phyloP scores from a whole-genome alignment of 2,329 filamentous ascomycete species.

The Colletotrichum caudatum region DNA sequence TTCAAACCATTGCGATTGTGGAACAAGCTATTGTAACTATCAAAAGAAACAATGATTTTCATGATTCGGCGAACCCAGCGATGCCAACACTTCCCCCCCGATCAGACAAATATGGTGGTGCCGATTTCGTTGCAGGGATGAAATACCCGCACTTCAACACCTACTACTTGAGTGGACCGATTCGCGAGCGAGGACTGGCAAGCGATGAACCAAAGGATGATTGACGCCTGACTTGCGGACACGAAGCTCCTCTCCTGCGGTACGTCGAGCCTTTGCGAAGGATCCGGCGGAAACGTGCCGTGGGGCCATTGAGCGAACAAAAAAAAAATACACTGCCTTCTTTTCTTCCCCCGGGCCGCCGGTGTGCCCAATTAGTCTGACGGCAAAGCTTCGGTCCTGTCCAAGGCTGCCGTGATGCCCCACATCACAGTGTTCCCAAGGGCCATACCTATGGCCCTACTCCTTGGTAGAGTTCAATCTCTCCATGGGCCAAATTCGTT shows the following conservation, averaged over 20 bases:
- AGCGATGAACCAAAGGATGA: background rate
- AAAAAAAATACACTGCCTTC: conserved; percentile 35
- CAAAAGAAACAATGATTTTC: background rate
- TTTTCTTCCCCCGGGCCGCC: background rate
- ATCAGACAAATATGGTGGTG: background rate
- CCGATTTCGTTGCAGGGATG: conserved; percentile 1
- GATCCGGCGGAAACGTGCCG: conserved; percentile 24
- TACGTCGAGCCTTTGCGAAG: conserved; percentile 16
- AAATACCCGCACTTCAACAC: background rate
- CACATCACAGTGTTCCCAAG: conserved; percentile 31
- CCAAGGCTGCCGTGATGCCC: conserved; percentile 30
- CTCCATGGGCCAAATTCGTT: background rate
- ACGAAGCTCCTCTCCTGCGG: conserved; percentile 6
- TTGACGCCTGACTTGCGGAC: background rate
- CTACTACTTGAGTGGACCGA: background rate
- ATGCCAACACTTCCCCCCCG: background rate
- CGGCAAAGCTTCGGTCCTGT: conserved; percentile 27
- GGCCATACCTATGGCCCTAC: background rate
- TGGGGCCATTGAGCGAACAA: conserved; percentile 25
- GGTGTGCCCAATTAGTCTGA: conserved; percentile 32
- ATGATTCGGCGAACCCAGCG: background rate
- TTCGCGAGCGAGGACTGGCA: conserved; percentile 1
- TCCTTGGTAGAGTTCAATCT: conserved; percentile 6
- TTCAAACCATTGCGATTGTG: background rate
- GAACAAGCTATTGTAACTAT: background rate